Conservation (phyloP, 768 basidiomycete genomes). For the Tulasnella calospora region DNA sequence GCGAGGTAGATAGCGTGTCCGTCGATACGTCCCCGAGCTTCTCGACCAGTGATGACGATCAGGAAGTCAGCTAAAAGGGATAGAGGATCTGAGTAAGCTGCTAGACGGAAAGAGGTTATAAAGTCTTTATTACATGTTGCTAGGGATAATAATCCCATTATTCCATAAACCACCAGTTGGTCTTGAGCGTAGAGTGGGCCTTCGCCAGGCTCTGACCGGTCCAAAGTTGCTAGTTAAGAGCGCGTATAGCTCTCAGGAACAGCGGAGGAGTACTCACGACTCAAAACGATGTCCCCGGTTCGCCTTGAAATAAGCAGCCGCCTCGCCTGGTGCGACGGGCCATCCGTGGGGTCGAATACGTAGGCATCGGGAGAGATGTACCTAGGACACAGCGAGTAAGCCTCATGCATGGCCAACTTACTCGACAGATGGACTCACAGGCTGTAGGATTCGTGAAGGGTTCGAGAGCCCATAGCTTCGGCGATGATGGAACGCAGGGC, state of each 20-base stretch:
- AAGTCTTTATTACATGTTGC: conserved; percentile 37
- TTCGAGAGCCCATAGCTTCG: neutral
- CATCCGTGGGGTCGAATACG: conserved; percentile 32
- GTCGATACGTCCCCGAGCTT: conserved; percentile 70
- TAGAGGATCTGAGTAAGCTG: conserved; percentile 1
- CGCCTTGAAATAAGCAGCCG: conserved; percentile 39
- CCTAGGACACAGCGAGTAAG: conserved; percentile 3
- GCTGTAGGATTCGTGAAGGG: conserved; percentile 17
- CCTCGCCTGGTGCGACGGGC: conserved; percentile 31
- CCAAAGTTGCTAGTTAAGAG: neutral
- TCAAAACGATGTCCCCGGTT: conserved; percentile 37
- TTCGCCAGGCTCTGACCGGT: neutral
- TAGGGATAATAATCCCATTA: conserved; percentile 45
- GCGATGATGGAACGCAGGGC: neutral
- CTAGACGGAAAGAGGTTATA: no score
- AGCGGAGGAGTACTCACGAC: conserved; percentile 34
- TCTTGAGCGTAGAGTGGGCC: conserved; percentile 35
- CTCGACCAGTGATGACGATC: conserved; percentile 78
- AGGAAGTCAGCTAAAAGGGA: conserved; percentile 76
- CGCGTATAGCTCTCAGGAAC: neutral
- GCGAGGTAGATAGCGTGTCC: conserved; percentile 84
- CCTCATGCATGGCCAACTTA: neutral
- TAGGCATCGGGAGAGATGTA: conserved; percentile 31
- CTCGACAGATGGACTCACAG: neutral
- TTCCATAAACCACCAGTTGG: conserved; percentile 43